Percentiles rank a stretch among this genome's conserved stretches.
phyloP scores from a whole-genome alignment of 2,329 filamentous ascomycete species.

The Elsinoe australis region DNA sequence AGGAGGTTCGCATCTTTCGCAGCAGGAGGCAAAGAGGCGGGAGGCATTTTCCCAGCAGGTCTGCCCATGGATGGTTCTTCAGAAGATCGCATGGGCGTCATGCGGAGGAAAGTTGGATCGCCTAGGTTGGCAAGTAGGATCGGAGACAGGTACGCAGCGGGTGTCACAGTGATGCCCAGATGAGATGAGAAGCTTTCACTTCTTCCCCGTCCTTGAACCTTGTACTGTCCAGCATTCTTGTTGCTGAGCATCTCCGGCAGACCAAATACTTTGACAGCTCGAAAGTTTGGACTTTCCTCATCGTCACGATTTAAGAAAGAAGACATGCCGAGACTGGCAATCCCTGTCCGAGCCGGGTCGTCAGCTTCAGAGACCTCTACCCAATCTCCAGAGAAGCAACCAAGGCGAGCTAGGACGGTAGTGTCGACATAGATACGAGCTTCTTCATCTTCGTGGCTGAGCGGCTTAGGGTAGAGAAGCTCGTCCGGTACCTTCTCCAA shows the following conservation, averaged over 20 bases:
- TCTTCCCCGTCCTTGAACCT: slow-evolving; percentile 30
- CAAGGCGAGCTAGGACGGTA: slow-evolving; percentile 74
- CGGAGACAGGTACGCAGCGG: slow-evolving; percentile 72
- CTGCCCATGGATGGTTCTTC: slow-evolving; percentile 12
- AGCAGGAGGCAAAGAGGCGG: slow-evolving; percentile 47
- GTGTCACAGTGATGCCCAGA: slow-evolving; percentile 42
- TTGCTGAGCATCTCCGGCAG: slow-evolving; percentile 64
- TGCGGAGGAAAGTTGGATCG: slow-evolving; percentile 66
- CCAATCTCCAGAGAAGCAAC: slow-evolving; percentile 98
- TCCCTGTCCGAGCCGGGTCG: slow-evolving; percentile 61
- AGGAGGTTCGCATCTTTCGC: slow-evolving; percentile 77
- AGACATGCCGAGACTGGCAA: slow-evolving; percentile 57
- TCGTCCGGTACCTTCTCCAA: slow-evolving; percentile 65
- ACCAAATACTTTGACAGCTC: slow-evolving; percentile 81
- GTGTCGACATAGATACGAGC: slow-evolving; percentile 87
- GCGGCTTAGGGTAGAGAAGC: slow-evolving; percentile 74
- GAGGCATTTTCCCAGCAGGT: slow-evolving; percentile 21
- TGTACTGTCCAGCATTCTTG: slow-evolving; percentile 31
- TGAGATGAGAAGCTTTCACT: slow-evolving; percentile 49
- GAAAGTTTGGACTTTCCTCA: slow-evolving; percentile 50
- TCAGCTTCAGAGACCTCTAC: slow-evolving; percentile 72
- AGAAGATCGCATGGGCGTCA: slow-evolving; percentile 53
- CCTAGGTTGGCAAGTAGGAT: slow-evolving; percentile 80
- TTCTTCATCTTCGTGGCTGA: slow-evolving; percentile 76
- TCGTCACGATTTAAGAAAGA: slow-evolving; percentile 37